Percentiles rank a stretch among this genome's conserved stretches.
Evolutionary conservation across 345 rosid genomes (phyloP).

Genomic region (Lagerstroemia speciosa): DNA sequence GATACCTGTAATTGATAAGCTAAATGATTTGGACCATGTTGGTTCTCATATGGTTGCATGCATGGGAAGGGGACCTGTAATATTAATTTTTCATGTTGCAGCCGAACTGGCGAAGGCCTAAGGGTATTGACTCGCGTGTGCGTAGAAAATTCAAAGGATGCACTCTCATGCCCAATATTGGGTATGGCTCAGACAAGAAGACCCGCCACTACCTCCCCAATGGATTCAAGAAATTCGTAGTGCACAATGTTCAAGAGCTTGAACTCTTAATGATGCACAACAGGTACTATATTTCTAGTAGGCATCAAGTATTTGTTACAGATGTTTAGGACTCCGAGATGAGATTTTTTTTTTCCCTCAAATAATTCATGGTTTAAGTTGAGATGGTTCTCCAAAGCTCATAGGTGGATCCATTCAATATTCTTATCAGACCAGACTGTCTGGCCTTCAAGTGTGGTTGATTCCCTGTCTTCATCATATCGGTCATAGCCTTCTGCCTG

Average conservation of each 20-base stretch:
- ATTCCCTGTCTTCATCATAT: neutral
- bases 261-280: constrained; percentile 69
- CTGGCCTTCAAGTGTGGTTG: neutral
- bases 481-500: neutral
- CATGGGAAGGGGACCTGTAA: neutral
- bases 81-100: constrained; percentile 7
- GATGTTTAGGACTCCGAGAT: neutral
- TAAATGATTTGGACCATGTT: neutral
- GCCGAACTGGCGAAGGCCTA: constrained; percentile 55
- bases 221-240: constrained; percentile 58
- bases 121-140: constrained; percentile 72
- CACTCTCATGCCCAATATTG: constrained; percentile 60
- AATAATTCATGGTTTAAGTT: too few relatives aligned
- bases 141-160: constrained; percentile 71
- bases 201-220: constrained; percentile 67
- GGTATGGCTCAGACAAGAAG: constrained; percentile 57
- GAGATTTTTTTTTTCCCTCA: too few relatives aligned
- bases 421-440: neutral
- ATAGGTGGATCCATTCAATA: neutral
- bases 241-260: constrained; percentile 46
- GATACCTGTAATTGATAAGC: neutral
- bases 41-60: neutral
- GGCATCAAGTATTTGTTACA: neutral
- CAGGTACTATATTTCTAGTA: constrained; percentile 21
- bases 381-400: too few relatives aligned